These are phyloP conservation scores for Globisporangium cylindrosporum DNA, from an alignment of 352 stramenopile genomes.

Conservation along the genomic window DNA sequence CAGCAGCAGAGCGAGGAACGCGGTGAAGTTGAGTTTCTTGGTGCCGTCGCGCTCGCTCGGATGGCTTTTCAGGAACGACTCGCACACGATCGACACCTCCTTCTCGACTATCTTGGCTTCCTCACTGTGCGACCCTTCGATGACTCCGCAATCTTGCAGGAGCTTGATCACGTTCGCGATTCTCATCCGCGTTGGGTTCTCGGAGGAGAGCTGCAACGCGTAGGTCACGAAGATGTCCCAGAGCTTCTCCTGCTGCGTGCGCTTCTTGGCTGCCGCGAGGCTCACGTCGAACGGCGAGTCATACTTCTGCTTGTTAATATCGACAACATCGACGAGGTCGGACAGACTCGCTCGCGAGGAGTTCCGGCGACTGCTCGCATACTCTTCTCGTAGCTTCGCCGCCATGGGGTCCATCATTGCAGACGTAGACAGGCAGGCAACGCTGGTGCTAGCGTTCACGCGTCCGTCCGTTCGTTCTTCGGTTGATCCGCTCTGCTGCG, in stretches of 20 bases:
- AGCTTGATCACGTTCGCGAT: slow-evolving; percentile 66
- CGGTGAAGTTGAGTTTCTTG: slow-evolving; percentile 71
- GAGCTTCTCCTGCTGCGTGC: slow-evolving; percentile 64
- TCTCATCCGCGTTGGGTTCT: slow-evolving; percentile 74
- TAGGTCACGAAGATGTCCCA: slow-evolving; percentile 82
- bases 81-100: slow-evolving; percentile 73
- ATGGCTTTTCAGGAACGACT: slow-evolving; percentile 60
- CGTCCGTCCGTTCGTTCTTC: neutral
- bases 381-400: slow-evolving; percentile 15
- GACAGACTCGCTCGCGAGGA: slow-evolving; percentile 1
- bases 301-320: slow-evolving; percentile 41
- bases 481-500: no score
- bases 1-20: slow-evolving; percentile 62
- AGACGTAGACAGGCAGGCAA: neutral
- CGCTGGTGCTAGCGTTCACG: no score
- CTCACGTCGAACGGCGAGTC: slow-evolving; percentile 66
- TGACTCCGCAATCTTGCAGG: slow-evolving; percentile 74
- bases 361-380: slow-evolving; percentile 5
- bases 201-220: slow-evolving; percentile 67
- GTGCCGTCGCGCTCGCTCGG: slow-evolving; percentile 53
- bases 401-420: slow-evolving; percentile 9
- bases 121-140: slow-evolving; percentile 46
- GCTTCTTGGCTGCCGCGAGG: slow-evolving; percentile 45
- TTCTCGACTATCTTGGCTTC: slow-evolving; percentile 68
- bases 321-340: slow-evolving; percentile 2